Evolutionary conservation across 805 yeast species (phyloP), one percentile per base, ranked within the genome.

Genomic region (Hanseniaspora lindneri): DNA sequence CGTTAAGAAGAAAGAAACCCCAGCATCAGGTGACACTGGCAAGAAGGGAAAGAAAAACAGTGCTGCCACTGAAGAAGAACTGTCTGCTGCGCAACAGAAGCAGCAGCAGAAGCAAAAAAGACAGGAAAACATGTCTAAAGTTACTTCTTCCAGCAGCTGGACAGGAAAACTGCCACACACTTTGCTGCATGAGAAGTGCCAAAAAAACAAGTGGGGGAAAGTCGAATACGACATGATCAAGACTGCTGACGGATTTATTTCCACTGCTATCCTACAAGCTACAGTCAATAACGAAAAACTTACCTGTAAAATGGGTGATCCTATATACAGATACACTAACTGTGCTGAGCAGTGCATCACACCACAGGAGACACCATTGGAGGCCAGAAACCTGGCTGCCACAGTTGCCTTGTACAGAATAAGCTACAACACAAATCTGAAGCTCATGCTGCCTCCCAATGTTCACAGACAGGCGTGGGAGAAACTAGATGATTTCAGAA

Each of bases 151-250:
- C 32, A 67, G 79, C 39, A 85, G 89, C 25, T 87, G 96, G 96
- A 87, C 96, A 0, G 98, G 98, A 1, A 89, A 89, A 57, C 68
- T 89, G 14, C 97, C 98, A 0, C 86, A 83, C 2, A 79, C 92
- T 0, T 64, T 89, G 16, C 71, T 89, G 4, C 85, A 85, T 58
- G 98, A 89, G 58, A 80, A 79, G 54, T 83, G 92, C 53, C 96
- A 85, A 61, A 83, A 80, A 60, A 77, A 75, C 51, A 85, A 86
- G 63, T 89, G 98, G 98, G 81, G 79, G 51, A 80, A 80, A 54
- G 94, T 85, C 3, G 79, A 74, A 20, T 84, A 85, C 55, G 88
- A 83, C 42, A 79, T 81, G 83, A 72, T 59, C 44, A 69, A 66
- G 52, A 66, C 67, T 19, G 69, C 67, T 24, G 60, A 64, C 40